phyloP scores from a whole-genome alignment of 1,284 basidiomycete species.

The Meira nashicola region DNA sequence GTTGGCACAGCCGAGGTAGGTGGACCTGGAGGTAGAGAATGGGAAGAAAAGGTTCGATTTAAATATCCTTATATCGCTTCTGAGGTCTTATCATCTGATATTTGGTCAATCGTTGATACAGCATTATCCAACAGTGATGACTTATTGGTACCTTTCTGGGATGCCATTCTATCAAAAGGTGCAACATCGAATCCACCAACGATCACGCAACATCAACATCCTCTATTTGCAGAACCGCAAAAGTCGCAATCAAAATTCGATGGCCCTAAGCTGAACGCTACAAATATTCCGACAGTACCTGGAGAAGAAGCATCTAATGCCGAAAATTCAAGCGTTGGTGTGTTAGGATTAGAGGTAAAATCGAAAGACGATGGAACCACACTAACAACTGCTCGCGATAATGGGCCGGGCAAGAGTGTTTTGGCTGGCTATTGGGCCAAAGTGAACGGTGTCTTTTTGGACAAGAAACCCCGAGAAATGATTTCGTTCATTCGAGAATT shows the following conservation, averaged over 20 bases:
- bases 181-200: slow-evolving; percentile 54
- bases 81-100: slow-evolving; percentile 90
- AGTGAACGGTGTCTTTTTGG: slow-evolving; percentile 79
- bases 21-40: slow-evolving; percentile 57
- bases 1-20: slow-evolving; percentile 75
- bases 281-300: background rate
- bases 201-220: slow-evolving; percentile 46
- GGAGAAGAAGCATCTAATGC: background rate
- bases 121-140: slow-evolving; percentile 70
- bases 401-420: slow-evolving; percentile 56
- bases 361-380: background rate
- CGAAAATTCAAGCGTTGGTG: slow-evolving; percentile 5
- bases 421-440: slow-evolving; percentile 65
- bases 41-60: slow-evolving; percentile 51
- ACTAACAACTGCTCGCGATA: slow-evolving; percentile 28
- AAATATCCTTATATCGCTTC: slow-evolving; percentile 85
- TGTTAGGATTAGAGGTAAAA: slow-evolving; percentile 6
- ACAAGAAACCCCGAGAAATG: slow-evolving; percentile 88
- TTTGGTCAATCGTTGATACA: slow-evolving; percentile 88
- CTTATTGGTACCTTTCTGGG: slow-evolving; percentile 69
- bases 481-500: slow-evolving; percentile 81
- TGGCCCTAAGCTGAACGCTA: slow-evolving; percentile 9
- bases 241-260: background rate
- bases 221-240: slow-evolving; percentile 25
- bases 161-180: slow-evolving; percentile 73